Base-by-base conservation (phyloP, 768 basidiomycete species). In the Dacryopinax primogenitus region DNA sequence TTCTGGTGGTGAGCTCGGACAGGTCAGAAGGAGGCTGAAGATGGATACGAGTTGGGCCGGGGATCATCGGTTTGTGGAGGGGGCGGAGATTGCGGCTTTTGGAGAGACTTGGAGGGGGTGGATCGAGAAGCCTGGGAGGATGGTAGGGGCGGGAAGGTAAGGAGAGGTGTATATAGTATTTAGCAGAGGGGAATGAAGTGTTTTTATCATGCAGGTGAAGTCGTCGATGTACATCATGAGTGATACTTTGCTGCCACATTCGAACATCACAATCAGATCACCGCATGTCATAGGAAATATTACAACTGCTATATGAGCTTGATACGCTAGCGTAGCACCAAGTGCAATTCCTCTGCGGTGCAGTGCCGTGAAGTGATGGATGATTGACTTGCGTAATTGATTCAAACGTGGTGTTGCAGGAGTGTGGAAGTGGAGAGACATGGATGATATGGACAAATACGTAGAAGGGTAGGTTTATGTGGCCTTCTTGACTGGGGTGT, bases 21-120 rank as follows among this genome's bases (percentile, higher is more conserved):
- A 21, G 62, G 62, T 63, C 3, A 79, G 81, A 68, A 75, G 83
- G 67, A 77, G 84, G 69, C 73, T 87, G 37, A 81, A 81, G 75
- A 72, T 86, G 37, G 82, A 82, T 11, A 77, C 91, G 3, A 88
- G 86, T 68, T 93, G 91, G 88, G 84, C 84, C 67, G 91, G 87
- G 61, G 91, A 94, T 69, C 92, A 94, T 74, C 77, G 91, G 16
- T 84, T 94, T 6, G 84, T 92, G 11, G 91, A 94, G 72, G 91
- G 91, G 2, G 91, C 90, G 1, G 91, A 94, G 76, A 72, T 94
- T 67, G 90, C 88, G 63, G 90, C 88, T 68, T 91, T 94, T 73
- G 87, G 91, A 67, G 90, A 92, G 77, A 78, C 80, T 44, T 94
- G 91, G 91, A 82, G 90, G 67, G 77, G 75, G 16, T 90, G 84